Percentiles rank a stretch among this genome's conserved stretches.
Evolutionary conservation across 345 rosid species (phyloP).

Genomic region (Hibiscus tridactylites): DNA sequence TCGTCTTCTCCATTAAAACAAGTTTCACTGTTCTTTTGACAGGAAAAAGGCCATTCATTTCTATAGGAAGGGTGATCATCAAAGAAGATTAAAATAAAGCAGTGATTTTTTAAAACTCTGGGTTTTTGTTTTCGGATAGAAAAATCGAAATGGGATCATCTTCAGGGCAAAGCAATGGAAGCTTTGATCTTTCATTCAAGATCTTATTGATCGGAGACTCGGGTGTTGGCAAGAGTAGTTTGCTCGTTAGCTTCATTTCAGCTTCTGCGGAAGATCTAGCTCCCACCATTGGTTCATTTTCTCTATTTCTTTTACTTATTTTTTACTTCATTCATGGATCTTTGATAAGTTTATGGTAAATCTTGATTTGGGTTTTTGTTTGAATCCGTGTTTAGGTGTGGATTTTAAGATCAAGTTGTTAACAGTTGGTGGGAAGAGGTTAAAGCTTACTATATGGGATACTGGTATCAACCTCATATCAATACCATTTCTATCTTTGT

Average conservation of each 20-base stretch:
- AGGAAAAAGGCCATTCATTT: conserved; percentile 4
- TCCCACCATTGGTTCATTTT: conserved; percentile 69
- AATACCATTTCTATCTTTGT: background rate
- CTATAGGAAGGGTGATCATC: conserved; percentile 17
- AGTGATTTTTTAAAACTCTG: background rate
- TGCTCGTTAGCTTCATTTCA: conserved; percentile 91
- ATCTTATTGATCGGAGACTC: conserved; percentile 96
- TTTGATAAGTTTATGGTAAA: background rate
- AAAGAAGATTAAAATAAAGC: background rate
- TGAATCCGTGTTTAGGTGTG: conserved; percentile 45
- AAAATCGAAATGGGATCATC: conserved; percentile 60
- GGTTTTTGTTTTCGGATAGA: conserved; percentile 1
- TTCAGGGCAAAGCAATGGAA: conserved; percentile 53
- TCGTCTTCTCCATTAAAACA: background rate
- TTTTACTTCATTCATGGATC: background rate
- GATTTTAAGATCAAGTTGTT: conserved; percentile 94
- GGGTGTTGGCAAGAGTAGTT: conserved; percentile 92
- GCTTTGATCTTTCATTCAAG: conserved; percentile 85
- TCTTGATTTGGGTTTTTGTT: background rate
- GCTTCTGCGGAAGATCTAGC: conserved; percentile 59
- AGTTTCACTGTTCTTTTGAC: conserved; percentile 19
- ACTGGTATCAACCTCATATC: conserved; percentile 42
- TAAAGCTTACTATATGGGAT: conserved; percentile 96
- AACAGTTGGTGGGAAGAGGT: conserved; percentile 65
- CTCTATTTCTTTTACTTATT: background rate